Evolutionary conservation across 2,329 filamentous ascomycete species (phyloP).

Genomic region (Colletotrichum sojae): DNA sequence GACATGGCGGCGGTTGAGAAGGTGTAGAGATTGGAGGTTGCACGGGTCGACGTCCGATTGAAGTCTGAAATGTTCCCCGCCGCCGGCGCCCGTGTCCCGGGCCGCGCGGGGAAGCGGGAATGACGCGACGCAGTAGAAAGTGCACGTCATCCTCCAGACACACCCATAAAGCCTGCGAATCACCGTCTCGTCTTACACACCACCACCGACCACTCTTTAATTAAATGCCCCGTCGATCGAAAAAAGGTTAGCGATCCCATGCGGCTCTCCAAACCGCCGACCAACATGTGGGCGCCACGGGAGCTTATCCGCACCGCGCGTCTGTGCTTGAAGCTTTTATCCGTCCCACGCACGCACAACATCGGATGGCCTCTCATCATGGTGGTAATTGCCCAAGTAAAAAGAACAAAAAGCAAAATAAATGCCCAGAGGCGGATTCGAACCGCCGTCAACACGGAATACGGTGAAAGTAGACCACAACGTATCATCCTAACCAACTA

Average conservation of each 20-base stretch:
- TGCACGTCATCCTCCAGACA: conserved; percentile 24
- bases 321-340: too few species aligned
- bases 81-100: conserved; percentile 9
- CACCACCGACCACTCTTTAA: not conserved
- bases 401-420: conserved; percentile 13
- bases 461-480: conserved; percentile 38
- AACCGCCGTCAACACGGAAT: conserved; percentile 41
- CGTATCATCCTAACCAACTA: conserved; percentile 42
- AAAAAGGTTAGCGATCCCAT: not conserved
- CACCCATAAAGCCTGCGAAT: conserved; percentile 3
- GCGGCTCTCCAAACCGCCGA: not conserved
- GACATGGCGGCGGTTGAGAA: conserved; percentile 2
- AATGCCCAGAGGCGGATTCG: conserved; percentile 38
- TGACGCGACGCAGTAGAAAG: conserved; percentile 13
- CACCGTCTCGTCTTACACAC: not conserved
- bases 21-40: not conserved
- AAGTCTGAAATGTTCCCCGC: not conserved
- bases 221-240: too few species aligned
- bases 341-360: too few species aligned
- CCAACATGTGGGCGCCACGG: not conserved
- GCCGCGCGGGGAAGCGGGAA: not conserved
- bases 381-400: too few species aligned
- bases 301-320: not conserved
- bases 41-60: not conserved
- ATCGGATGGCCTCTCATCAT: too few species aligned